Conservation (phyloP, 306 rosid genomes). For the Cicer bijugum region DNA sequence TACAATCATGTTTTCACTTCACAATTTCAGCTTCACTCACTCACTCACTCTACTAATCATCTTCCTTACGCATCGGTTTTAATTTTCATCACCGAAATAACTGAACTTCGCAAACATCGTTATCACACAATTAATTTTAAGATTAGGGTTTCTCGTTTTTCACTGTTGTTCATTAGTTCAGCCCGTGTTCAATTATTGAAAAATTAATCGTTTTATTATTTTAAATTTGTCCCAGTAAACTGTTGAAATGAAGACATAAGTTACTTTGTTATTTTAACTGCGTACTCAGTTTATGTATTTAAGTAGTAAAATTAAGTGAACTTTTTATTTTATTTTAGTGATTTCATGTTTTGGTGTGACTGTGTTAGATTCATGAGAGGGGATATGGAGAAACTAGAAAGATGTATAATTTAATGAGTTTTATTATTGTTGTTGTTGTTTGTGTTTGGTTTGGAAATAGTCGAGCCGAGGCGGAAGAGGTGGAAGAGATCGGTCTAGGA, state of each 20-base stretch:
- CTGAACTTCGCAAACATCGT: not conserved
- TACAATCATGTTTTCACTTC: not conserved
- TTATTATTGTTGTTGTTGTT: constrained; percentile 11
- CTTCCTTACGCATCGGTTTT: not conserved
- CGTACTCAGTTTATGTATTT: not conserved
- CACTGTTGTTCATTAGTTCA: not conserved
- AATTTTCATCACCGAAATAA: no score
- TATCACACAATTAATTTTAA: not conserved
- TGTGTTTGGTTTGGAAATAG: constrained; percentile 47
- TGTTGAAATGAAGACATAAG: not conserved
- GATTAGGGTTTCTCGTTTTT: constrained; percentile 8
- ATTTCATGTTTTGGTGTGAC: not conserved
- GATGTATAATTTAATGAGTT: not conserved
- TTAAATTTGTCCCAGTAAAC: not conserved
- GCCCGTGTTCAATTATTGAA: not conserved
- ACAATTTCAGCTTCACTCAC: constrained; percentile 11
- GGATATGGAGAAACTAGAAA: not conserved
- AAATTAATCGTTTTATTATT: not conserved
- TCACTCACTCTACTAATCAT: not conserved
- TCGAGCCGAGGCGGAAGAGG: constrained; percentile 56
- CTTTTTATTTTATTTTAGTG: not conserved
- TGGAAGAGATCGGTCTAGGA: constrained; percentile 57
- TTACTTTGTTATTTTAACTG: not conserved
- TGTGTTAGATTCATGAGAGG: constrained; percentile 30
- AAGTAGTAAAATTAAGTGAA: not conserved